Base-by-base conservation (phyloP, 768 basidiomycete genomes). In the Serendipita sp. region DNA sequence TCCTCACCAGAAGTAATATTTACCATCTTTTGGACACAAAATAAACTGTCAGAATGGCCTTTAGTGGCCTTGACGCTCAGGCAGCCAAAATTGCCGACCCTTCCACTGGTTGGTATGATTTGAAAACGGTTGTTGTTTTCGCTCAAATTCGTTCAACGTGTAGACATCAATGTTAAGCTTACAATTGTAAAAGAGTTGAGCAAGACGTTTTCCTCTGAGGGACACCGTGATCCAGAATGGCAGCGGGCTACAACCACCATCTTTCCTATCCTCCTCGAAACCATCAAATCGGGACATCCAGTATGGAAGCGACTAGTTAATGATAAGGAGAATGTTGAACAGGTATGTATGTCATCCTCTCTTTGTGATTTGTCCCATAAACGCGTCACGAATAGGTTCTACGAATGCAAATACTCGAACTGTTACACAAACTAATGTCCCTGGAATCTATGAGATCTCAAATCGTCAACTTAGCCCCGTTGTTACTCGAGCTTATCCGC, bases 371-470 rank as follows among this genome's bases (percentile, higher is more conserved):
- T 1, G 48, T 16, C n/a, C 48, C 7, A 8, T 88, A 83, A 71
- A 86, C 86, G 68, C 78, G 80, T 3, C 70, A 78, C 18, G 88
- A 89, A 73, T 87, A 88, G 75, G 83, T 85, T 69, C 91, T 95
- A 70, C 89, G 96, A 51, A 85, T 88, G 68, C 83, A 86, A 45
- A 80, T 96, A 15, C 80, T 98, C 66, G 90, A 96, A 71, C 90
- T 94, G 62, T 76, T 98, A 34, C 88, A 93, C 74, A 86, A 93
- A 46, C 79, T 97, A 11, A 90, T 92, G 0, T 80, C 85, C 45
- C 83, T 82, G 63, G 96, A 98, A 64, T 76, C 81, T n/a, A 77
- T 93, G 24, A 82, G 88, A 45, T 78, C 81, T 63, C 86, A 88
- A 67, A 79, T 83, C 16, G 75, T 79, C 13, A 72, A 80, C 1